Conservation (phyloP, 192 early-diverging fungal species). For the Coemansia erecta region DNA sequence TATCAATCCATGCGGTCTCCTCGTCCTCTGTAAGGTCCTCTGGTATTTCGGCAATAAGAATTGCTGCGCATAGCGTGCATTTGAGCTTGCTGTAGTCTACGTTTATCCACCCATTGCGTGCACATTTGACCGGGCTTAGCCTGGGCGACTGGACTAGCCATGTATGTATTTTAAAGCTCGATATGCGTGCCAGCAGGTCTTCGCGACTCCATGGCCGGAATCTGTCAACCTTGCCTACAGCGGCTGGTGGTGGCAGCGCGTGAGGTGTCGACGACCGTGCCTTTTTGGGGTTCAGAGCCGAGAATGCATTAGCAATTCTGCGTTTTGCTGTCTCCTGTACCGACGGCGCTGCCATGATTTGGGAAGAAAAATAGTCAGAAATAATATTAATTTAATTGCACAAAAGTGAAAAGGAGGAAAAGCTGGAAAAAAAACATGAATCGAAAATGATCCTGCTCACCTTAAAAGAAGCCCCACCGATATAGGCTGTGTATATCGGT, state of each 20-base stretch:
- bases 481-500: no score
- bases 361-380: no score
- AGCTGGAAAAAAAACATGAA: slow-evolving; percentile 2
- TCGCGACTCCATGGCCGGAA: slow-evolving; percentile 53
- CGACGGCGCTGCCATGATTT: slow-evolving; percentile 33
- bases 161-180: slow-evolving; percentile 49
- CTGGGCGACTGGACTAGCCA: slow-evolving; percentile 43
- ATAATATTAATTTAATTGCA: background rate
- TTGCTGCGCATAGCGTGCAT: slow-evolving; percentile 40
- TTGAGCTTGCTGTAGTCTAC: slow-evolving; percentile 42
- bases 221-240: slow-evolving; percentile 10
- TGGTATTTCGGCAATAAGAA: slow-evolving; percentile 42
- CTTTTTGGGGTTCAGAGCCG: slow-evolving; percentile 26
- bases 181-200: slow-evolving; percentile 43
- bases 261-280: slow-evolving; percentile 10
- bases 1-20: slow-evolving; percentile 37
- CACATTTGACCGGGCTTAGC: slow-evolving; percentile 47
- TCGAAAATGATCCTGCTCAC: background rate
- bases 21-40: slow-evolving; percentile 34
- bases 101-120: slow-evolving; percentile 53
- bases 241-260: background rate
- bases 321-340: slow-evolving; percentile 29
- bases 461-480: no score
- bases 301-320: slow-evolving; percentile 39
- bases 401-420: background rate